Percentiles rank a stretch among this genome's conserved stretches.
These are phyloP conservation scores for Clarireedia hainanense DNA, from an alignment of 2,329 filamentous ascomycete species.

Conservation along the genomic window DNA sequence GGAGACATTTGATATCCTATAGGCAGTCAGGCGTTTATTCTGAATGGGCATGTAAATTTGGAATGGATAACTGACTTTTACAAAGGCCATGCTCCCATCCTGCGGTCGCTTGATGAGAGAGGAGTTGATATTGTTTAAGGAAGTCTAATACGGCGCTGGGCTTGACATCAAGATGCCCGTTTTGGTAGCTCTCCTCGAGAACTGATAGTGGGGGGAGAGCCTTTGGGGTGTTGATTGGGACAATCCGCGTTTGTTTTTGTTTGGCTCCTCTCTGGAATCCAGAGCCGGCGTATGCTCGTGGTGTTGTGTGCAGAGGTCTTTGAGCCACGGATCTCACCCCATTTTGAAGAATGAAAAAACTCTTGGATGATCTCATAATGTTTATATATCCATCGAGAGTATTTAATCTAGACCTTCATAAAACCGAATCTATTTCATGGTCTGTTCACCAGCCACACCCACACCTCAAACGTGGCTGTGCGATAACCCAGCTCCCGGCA, in stretches of 20 bases:
- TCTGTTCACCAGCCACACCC: too few relatives aligned
- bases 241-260: neutral
- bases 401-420: neutral
- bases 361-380: neutral
- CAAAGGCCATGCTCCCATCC: slow-evolving; percentile 20
- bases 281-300: neutral
- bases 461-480: too few relatives aligned
- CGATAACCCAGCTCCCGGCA: too few relatives aligned
- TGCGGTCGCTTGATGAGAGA: neutral
- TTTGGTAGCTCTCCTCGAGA: neutral
- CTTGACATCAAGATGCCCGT: slow-evolving; percentile 19
- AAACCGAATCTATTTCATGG: neutral
- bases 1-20: slow-evolving; percentile 20
- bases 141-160: slow-evolving; percentile 21
- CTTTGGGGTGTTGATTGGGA: neutral
- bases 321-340: neutral
- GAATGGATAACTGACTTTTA: slow-evolving; percentile 12
- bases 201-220: too few relatives aligned
- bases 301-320: neutral
- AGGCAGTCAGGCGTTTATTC: neutral
- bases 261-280: neutral
- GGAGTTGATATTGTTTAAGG: slow-evolving; percentile 15
- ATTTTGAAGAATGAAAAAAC: neutral
- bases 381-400: neutral
- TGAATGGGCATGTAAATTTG: neutral